phyloP scores from a whole-genome alignment of 176 grass and related monocot genomes.

The Puya raimondii region DNA sequence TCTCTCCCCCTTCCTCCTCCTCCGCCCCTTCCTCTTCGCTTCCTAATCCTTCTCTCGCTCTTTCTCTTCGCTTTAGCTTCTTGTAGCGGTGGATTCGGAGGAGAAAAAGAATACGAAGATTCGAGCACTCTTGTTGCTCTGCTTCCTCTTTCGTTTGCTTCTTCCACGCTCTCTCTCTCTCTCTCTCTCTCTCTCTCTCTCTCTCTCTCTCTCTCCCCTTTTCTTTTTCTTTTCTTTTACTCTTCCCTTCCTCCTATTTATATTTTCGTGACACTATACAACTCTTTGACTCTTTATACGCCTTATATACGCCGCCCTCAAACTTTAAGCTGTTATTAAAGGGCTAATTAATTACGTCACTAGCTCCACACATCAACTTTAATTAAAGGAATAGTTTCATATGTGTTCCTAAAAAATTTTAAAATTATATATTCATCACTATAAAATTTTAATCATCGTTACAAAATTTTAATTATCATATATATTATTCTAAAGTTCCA shows the following conservation, averaged over 20 bases:
- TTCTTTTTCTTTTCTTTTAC: not conserved
- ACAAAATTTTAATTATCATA: no score
- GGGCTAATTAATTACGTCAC: no score
- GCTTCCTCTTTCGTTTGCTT: not conserved
- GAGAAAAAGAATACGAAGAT: conserved; percentile 3
- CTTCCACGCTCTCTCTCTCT: not conserved
- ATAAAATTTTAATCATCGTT: no score
- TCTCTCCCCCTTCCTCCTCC: not conserved
- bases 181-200: conserved; percentile 5
- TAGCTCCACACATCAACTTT: no score
- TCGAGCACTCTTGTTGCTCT: conserved; percentile 2
- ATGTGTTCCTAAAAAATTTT: no score
- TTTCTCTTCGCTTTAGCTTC: not conserved
- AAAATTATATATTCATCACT: no score
- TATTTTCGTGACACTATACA: not conserved
- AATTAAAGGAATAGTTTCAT: no score
- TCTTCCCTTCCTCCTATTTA: not conserved
- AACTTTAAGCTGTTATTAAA: no score
- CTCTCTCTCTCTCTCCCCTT: not conserved
- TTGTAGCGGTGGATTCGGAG: not conserved
- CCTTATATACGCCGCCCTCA: not conserved
- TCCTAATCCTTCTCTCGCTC: not conserved
- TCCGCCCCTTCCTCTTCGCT: not conserved
- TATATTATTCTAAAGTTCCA: no score
- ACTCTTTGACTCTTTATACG: not conserved